Evolutionary conservation across 2,329 filamentous ascomycete species (phyloP).

Genomic region (Metarhizium sp.): DNA sequence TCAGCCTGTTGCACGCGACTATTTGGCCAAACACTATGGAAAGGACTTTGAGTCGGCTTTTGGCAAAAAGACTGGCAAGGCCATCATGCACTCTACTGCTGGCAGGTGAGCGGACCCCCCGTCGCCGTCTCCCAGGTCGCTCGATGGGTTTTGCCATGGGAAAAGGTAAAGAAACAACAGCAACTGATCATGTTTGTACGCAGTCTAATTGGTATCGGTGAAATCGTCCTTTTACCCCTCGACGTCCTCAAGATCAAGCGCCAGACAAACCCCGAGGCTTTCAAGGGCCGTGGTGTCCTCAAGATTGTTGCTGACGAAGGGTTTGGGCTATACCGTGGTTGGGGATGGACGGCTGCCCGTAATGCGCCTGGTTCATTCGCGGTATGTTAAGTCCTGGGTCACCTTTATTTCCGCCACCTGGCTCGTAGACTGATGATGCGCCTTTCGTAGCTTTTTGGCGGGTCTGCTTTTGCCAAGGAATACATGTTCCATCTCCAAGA

Average conservation of each 20-base stretch:
- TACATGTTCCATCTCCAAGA: conserved; percentile 83
- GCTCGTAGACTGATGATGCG: neutral
- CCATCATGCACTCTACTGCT: conserved; percentile 93
- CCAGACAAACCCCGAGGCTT: conserved; percentile 97
- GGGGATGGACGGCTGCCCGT: conserved; percentile 93
- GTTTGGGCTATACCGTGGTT: conserved; percentile 89
- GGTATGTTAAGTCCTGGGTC: conserved; percentile 42
- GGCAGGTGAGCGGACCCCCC: conserved; percentile 54
- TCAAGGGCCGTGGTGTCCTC: conserved; percentile 85
- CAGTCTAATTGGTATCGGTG: conserved; percentile 90
- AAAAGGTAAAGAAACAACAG: neutral
- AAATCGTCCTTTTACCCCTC: conserved; percentile 88
- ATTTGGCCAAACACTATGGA: conserved; percentile 70
- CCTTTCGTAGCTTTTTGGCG: conserved; percentile 73
- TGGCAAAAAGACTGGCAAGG: conserved; percentile 95
- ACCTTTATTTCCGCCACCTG: neutral
- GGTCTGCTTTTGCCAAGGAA: conserved; percentile 94
- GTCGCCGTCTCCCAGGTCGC: neutral
- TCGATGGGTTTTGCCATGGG: neutral
- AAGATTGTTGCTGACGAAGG: conserved; percentile 89
- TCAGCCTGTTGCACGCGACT: conserved; percentile 91
- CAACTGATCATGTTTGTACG: conserved; percentile 11
- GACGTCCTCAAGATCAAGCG: conserved; percentile 99
- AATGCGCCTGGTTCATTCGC: conserved; percentile 97
- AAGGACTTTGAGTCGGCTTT: conserved; percentile 80